Evolutionary conservation across 2,329 filamentous ascomycete genomes (phyloP).

Genomic region (Cladobotryum protrusum): DNA sequence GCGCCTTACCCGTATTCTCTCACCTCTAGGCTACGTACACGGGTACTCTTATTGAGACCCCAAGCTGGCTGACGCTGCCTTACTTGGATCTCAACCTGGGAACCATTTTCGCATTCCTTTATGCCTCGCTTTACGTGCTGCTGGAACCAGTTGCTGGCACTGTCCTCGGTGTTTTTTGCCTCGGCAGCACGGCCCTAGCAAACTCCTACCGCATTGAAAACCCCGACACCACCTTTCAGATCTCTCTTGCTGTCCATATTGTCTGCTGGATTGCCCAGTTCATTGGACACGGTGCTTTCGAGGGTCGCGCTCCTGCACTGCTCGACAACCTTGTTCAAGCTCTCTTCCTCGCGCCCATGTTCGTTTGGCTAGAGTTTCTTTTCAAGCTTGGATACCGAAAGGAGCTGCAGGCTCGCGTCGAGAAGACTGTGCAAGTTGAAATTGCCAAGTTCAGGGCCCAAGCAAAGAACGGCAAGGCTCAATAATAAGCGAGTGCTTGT

Average conservation of each 20-base stretch:
- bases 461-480: slow-evolving; percentile 49
- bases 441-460: slow-evolving; percentile 65
- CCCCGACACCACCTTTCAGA: slow-evolving; percentile 42
- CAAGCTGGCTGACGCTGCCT: slow-evolving; percentile 60
- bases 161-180: slow-evolving; percentile 66
- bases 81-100: slow-evolving; percentile 61
- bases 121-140: slow-evolving; percentile 76
- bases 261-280: slow-evolving; percentile 85
- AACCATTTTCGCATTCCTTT: slow-evolving; percentile 59
- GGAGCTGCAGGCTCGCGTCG: slow-evolving; percentile 75
- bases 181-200: slow-evolving; percentile 65
- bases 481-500: slow-evolving; percentile 27
- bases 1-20: slow-evolving; percentile 10
- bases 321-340: slow-evolving; percentile 90
- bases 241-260: slow-evolving; percentile 62
- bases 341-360: slow-evolving; percentile 86
- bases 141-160: slow-evolving; percentile 90
- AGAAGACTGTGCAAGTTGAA: slow-evolving; percentile 68
- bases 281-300: slow-evolving; percentile 82
- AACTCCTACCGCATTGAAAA: slow-evolving; percentile 65
- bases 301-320: slow-evolving; percentile 80
- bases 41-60: slow-evolving; percentile 57
- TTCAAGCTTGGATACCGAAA: slow-evolving; percentile 88
- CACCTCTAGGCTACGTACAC: slow-evolving; percentile 51
- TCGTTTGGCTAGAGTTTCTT: slow-evolving; percentile 92